These are phyloP conservation scores for Epichloe uncinata DNA, from an alignment of 2,329 filamentous ascomycete species.

Conservation along the genomic window DNA sequence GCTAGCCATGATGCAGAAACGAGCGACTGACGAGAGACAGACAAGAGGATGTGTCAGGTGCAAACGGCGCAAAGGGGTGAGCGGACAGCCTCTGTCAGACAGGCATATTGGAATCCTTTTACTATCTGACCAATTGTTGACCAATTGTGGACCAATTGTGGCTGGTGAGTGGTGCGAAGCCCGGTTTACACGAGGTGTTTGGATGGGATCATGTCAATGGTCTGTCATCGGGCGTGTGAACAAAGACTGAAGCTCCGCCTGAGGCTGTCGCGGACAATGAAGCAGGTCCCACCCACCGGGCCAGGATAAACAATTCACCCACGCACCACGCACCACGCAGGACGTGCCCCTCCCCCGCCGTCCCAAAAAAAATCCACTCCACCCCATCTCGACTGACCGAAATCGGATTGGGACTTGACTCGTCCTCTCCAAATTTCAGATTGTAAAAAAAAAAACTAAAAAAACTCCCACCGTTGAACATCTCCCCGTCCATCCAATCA, in stretches of 20 bases:
- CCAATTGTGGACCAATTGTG: too few species aligned
- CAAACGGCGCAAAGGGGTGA: not conserved
- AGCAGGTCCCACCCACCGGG: not conserved
- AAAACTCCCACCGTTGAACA: not conserved
- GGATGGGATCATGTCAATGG: too few species aligned
- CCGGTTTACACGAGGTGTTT: too few species aligned
- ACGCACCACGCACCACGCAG: not conserved
- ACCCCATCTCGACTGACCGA: not conserved
- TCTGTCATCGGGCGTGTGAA: too few species aligned
- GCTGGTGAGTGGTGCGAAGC: too few species aligned
- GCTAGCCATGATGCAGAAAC: not conserved
- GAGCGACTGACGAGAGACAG: not conserved
- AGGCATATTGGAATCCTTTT: too few species aligned
- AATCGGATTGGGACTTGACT: not conserved
- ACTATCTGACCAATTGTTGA: too few species aligned
- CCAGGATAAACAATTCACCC: not conserved
- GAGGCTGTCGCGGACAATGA: too few species aligned
- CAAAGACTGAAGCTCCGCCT: too few species aligned
- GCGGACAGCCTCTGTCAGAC: too few species aligned
- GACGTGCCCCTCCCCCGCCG: not conserved
- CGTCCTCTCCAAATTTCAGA: not conserved
- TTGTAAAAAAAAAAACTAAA: not conserved
- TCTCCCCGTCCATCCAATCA: not conserved
- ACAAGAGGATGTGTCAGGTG: not conserved
- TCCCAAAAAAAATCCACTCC: not conserved